These are phyloP conservation scores for Tagetes erecta DNA, from an alignment of 129 eudicot genomes.

Conservation along the genomic window DNA sequence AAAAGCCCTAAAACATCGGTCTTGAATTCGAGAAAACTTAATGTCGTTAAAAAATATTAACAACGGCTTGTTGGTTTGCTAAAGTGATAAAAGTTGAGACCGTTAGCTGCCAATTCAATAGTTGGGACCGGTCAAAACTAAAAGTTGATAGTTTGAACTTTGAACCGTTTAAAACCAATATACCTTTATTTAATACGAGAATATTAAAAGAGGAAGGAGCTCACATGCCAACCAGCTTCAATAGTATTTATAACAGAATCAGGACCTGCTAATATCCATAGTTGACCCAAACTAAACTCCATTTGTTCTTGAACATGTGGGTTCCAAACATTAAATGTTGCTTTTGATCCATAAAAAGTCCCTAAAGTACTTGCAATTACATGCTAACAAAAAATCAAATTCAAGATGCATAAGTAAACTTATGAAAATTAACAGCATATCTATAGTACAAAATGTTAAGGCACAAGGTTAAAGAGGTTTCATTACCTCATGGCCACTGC, in stretches of 20 bases:
- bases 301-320: constrained; percentile 65
- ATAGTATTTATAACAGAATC: constrained; percentile 76
- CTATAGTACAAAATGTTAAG: background rate
- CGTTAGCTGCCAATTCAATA: no score
- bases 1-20: no score
- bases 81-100: no score
- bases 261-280: constrained; percentile 77
- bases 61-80: no score
- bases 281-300: constrained; percentile 78
- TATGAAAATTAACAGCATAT: background rate
- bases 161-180: no score
- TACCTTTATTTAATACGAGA: no score
- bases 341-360: constrained; percentile 74
- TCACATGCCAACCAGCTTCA: constrained; percentile 98
- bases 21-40: no score
- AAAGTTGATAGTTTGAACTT: no score
- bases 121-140: no score
- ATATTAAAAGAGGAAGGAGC: background rate
- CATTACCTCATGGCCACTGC: constrained; percentile 75
- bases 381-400: constrained; percentile 52
- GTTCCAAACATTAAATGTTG: constrained; percentile 85
- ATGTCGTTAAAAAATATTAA: no score
- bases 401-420: constrained; percentile 13
- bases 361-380: constrained; percentile 73
- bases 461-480: background rate